Percentiles rank a stretch among this genome's conserved stretches.
Evolutionary conservation across 306 rosid species (phyloP).

Genomic region (Psophocarpus tetragonolobus): DNA sequence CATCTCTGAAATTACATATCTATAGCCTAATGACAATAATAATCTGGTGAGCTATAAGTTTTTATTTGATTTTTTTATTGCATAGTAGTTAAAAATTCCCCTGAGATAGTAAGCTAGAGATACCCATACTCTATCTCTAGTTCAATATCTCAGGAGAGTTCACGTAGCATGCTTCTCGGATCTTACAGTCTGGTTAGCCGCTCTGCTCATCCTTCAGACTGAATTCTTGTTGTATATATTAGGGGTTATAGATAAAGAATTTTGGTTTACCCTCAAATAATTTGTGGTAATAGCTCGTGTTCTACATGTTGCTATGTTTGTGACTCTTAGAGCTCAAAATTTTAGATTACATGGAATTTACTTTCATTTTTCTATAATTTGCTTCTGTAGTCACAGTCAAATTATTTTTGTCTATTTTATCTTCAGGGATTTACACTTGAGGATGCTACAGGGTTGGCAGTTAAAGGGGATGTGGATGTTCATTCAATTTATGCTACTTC

Average conservation of each 20-base stretch:
- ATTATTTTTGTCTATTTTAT: neutral
- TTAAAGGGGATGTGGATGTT: constrained; percentile 81
- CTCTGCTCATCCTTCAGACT: too few relatives aligned
- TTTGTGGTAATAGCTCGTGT: constrained; percentile 19
- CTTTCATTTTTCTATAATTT: constrained; percentile 1
- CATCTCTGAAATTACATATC: constrained; percentile 22
- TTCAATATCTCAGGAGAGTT: too few relatives aligned
- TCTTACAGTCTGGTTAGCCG: too few relatives aligned
- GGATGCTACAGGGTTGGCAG: constrained; percentile 90
- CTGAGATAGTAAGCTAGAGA: too few relatives aligned
- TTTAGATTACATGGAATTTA: constrained; percentile 4
- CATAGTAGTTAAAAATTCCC: constrained; percentile 19
- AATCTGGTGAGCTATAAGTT: neutral
- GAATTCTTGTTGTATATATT: constrained; percentile 6
- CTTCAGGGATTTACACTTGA: constrained; percentile 87
- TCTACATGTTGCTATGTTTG: neutral
- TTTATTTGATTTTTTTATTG: constrained; percentile 7
- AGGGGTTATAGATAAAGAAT: neutral
- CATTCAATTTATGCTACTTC: constrained; percentile 85
- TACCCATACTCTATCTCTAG: too few relatives aligned
- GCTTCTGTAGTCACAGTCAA: neutral
- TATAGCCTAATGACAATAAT: constrained; percentile 14
- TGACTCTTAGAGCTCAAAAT: neutral
- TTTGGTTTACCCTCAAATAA: neutral
- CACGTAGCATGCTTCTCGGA: too few relatives aligned